A percentile compares a stretch with the other conserved stretches of the same genome.
Evolutionary conservation across 179 eudicot species (phyloP).

Genomic region (Carnegiea gigantea): DNA sequence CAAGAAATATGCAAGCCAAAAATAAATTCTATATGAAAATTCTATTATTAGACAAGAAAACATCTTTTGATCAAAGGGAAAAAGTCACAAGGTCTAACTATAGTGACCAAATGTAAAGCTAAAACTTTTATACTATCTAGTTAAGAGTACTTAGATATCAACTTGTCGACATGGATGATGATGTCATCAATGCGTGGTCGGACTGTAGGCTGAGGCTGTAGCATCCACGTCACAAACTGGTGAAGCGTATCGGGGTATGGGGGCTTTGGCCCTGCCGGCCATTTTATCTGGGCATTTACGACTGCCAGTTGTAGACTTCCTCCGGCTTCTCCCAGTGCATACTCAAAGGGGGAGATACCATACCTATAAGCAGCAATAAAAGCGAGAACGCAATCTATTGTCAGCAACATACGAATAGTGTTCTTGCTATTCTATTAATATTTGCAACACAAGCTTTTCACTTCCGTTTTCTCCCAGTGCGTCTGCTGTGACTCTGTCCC

Average conservation of each 20-base stretch:
- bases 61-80: neutral
- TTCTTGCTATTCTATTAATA: neutral
- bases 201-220: constrained; percentile 92
- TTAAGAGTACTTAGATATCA: constrained; percentile 74
- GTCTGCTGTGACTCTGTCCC: neutral
- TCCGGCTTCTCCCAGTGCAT: constrained; percentile 91
- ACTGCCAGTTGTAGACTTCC: constrained; percentile 97
- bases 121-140: constrained; percentile 25
- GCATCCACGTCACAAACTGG: constrained; percentile 98
- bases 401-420: neutral
- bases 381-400: neutral
- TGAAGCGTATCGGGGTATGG: constrained; percentile 93
- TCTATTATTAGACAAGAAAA: constrained; percentile 10
- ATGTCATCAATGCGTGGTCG: constrained; percentile 90
- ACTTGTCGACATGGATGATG: constrained; percentile 85
- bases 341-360: constrained; percentile 92
- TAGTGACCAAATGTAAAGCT: constrained; percentile 7
- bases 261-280: constrained; percentile 85
- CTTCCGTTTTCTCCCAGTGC: neutral
- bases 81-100: neutral
- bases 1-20: constrained; percentile 6
- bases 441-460: neutral
- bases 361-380: constrained; percentile 48
- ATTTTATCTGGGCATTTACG: constrained; percentile 84
- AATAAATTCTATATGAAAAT: constrained; percentile 6